Conservation (phyloP, 2,329 filamentous ascomycete genomes). For the Claviceps africana region DNA sequence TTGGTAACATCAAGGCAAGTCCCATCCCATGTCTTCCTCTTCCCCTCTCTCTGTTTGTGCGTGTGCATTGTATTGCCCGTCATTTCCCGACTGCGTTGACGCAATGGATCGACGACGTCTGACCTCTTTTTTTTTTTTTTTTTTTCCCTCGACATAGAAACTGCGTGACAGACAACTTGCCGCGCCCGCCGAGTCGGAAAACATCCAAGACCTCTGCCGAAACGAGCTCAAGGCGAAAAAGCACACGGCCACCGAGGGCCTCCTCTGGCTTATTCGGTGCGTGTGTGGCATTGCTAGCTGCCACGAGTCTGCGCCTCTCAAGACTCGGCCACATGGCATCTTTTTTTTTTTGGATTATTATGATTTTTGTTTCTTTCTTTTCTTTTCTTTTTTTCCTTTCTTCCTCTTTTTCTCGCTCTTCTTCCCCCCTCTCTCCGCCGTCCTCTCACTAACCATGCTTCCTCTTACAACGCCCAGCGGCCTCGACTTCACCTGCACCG, state of each 20-base stretch:
- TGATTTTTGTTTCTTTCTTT: background rate
- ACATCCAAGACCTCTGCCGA: constrained; percentile 67
- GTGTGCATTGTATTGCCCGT: background rate
- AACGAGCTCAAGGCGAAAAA: constrained; percentile 87
- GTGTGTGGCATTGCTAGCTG: constrained; percentile 9
- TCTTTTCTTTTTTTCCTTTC: background rate
- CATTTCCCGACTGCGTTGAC: background rate
- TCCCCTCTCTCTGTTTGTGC: background rate
- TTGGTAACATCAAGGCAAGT: constrained; percentile 75
- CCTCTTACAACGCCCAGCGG: constrained; percentile 41
- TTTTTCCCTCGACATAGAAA: constrained; percentile 48
- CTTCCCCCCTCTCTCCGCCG: background rate
- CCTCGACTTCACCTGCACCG: constrained; percentile 84
- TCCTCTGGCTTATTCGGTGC: constrained; percentile 82
- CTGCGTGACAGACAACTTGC: constrained; percentile 69
- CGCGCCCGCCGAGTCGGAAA: constrained; percentile 65
- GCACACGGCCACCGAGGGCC: constrained; percentile 74
- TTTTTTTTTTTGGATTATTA: background rate
- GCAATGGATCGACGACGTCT: background rate
- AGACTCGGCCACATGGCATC: too few relatives aligned
- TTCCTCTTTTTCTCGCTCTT: background rate
- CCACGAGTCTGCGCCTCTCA: background rate
- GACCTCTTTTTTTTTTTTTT: too few relatives aligned
- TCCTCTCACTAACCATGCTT: background rate
- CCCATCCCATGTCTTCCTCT: background rate